A percentile compares a stretch with the other conserved stretches of the same genome.
phyloP scores from a whole-genome alignment of 2,329 filamentous ascomycete species.

The Ophiostoma pallidulum region DNA sequence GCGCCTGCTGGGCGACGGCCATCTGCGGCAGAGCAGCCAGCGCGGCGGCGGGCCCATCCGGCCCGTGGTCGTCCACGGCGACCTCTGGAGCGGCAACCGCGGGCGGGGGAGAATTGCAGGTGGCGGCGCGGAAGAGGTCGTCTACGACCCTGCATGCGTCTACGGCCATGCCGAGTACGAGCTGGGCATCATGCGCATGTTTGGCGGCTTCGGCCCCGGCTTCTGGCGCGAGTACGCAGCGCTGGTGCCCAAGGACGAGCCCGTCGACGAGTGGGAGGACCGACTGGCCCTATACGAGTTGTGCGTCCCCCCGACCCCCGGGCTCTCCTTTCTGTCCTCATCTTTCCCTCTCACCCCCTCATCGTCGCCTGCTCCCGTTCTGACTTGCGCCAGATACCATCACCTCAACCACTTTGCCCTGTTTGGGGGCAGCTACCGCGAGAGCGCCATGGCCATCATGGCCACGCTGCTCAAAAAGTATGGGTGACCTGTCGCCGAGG shows the following conservation, averaged over 20 bases:
- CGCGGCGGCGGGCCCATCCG: conserved; percentile 39
- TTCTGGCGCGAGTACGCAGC: conserved; percentile 73
- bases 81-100: conserved; percentile 88
- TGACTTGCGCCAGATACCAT: conserved; percentile 54
- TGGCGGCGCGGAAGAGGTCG: conserved; percentile 52
- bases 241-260: conserved; percentile 70
- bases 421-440: conserved; percentile 71
- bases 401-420: conserved; percentile 82
- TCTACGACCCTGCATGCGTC: conserved; percentile 72
- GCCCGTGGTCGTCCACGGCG: conserved; percentile 83
- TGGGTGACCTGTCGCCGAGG: conserved; percentile 28
- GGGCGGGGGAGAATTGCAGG: conserved; percentile 52
- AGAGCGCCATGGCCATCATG: conserved; percentile 73
- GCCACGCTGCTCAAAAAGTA: conserved; percentile 64
- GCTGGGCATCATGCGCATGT: conserved; percentile 92
- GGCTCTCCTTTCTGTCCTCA: too few species aligned
- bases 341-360: too few species aligned
- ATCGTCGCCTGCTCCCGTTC: too few species aligned
- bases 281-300: conserved; percentile 72
- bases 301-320: conserved; percentile 41
- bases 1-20: conserved; percentile 58
- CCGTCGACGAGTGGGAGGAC: conserved; percentile 75
- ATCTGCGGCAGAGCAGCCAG: conserved; percentile 32
- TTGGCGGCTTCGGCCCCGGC: conserved; percentile 66
- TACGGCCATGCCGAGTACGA: conserved; percentile 89